These are phyloP conservation scores for Starmerella vitae DNA, from an alignment of 805 yeast species.

Conservation along the genomic window DNA sequence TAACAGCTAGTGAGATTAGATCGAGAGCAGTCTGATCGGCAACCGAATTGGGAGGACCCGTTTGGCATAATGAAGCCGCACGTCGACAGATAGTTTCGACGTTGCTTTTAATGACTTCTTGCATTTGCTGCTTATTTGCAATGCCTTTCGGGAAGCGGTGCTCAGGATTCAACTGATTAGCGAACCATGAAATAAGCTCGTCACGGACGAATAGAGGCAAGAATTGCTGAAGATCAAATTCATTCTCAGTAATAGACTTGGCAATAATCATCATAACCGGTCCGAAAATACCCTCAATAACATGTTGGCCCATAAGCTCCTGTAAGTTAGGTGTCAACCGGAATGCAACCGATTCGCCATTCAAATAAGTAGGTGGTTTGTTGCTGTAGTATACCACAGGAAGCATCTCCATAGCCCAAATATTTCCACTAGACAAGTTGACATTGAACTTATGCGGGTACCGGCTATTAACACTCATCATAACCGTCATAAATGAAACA, in stretches of 20 bases:
- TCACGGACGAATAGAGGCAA: constrained; percentile 90
- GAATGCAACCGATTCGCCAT: constrained; percentile 89
- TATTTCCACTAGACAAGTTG: constrained; percentile 68
- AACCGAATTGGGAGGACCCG: constrained; percentile 43
- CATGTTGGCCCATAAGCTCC: constrained; percentile 84
- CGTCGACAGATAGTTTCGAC: constrained; percentile 74
- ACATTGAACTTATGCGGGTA: constrained; percentile 88
- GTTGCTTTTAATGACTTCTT: constrained; percentile 77
- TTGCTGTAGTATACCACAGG: constrained; percentile 42
- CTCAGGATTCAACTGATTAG: constrained; percentile 43
- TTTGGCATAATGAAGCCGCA: constrained; percentile 48
- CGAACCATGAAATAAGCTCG: constrained; percentile 85
- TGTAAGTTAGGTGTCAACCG: constrained; percentile 93
- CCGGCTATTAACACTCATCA: constrained; percentile 86
- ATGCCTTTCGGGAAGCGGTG: constrained; percentile 48
- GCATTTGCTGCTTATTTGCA: constrained; percentile 68
- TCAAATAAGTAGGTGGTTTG: constrained; percentile 72
- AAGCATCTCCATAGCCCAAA: constrained; percentile 90
- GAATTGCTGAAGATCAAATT: constrained; percentile 80
- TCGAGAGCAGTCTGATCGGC: constrained; percentile 85
- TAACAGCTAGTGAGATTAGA: constrained; percentile 84
- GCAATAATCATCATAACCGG: constrained; percentile 76
- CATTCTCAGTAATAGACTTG: constrained; percentile 78
- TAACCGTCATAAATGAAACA: constrained; percentile 78
- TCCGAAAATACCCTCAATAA: constrained; percentile 80